These are phyloP conservation scores for Alternaria arbusti DNA, from an alignment of 2,329 filamentous ascomycete species.

Conservation along the genomic window DNA sequence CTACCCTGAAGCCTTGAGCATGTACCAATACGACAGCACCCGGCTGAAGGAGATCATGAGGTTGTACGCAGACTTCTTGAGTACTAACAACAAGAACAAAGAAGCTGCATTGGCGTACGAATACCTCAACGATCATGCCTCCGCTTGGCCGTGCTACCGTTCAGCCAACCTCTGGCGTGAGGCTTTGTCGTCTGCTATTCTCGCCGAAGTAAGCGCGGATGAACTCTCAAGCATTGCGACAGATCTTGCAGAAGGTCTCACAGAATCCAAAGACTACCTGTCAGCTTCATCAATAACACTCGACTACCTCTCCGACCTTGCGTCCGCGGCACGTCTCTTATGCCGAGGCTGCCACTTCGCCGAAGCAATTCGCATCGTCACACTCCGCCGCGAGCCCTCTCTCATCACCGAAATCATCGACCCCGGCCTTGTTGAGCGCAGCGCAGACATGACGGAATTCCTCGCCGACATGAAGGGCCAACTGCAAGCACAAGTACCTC, in stretches of 20 bases:
- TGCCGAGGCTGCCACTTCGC: conserved; percentile 89
- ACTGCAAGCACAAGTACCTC: conserved; percentile 81
- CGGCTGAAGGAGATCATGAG: conserved; percentile 72
- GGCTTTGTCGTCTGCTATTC: conserved; percentile 78
- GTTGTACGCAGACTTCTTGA: conserved; percentile 80
- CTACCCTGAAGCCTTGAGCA: conserved; percentile 75
- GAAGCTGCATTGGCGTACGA: conserved; percentile 93
- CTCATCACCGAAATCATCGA: conserved; percentile 77
- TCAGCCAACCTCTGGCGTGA: conserved; percentile 90
- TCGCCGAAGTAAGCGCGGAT: conserved; percentile 62
- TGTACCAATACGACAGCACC: conserved; percentile 81
- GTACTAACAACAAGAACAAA: conserved; percentile 75
- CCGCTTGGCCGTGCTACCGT: conserved; percentile 83
- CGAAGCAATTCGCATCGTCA: conserved; percentile 82
- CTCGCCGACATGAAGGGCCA: conserved; percentile 92
- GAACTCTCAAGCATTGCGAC: conserved; percentile 73
- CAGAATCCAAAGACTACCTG: conserved; percentile 83
- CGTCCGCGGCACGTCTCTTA: conserved; percentile 73
- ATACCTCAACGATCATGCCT: conserved; percentile 74
- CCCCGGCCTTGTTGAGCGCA: conserved; percentile 77
- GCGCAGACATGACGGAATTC: conserved; percentile 84
- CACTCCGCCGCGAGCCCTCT: conserved; percentile 64
- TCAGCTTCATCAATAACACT: conserved; percentile 80
- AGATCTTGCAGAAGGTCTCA: conserved; percentile 76
- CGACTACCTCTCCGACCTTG: conserved; percentile 78